Evolutionary conservation across 2,329 filamentous ascomycete genomes (phyloP), one percentile per base, ranked within the genome.

Genomic region (Thelonectria olida): DNA sequence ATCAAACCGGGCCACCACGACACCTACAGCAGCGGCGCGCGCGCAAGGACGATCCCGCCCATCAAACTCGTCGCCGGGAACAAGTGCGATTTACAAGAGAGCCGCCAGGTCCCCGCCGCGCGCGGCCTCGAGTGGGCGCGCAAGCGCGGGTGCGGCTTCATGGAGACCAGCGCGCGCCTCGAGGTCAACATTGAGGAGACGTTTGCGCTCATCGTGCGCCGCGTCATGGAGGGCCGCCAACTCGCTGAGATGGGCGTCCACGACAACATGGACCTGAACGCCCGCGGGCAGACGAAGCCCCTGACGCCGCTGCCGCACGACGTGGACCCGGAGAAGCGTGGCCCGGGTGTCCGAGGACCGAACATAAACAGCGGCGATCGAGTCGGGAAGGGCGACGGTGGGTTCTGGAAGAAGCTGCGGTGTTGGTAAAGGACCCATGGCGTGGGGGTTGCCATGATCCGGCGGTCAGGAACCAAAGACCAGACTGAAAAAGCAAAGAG

Each of bases 101-200:
- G 82, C 67, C 81, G 92, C 49, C 84, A 88, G 74, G 88, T 96
- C 8, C 80, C 86, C n/a, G 90, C 90, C 7, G 84, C 88, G 41
- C 80, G 85, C 58, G 92, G 92, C 0, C 80, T 95, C 42, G 90
- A 93, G 69, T 96, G 92, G 92, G 91, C 92, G 51, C 82, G 91
- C 62, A 82, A 81, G 61, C 82, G 86, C 55, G 88, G 88, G 42
- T 95, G 91, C 78, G 92, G 92, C 38, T 96, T 96, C 79, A 96
- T 96, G 92, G 92, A 96, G 85, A 96, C 92, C 64, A 93, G 90
- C 72, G 92, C 92, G 5, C 82, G 92, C 55, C 87, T 93, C 70
- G 91, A 93, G 81, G 92, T 96, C 66, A 96, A 96, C 75, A 92
- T 96, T 64, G 92, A 96, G 76, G 92, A 96, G 84, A 95, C 92